Base-by-base conservation (phyloP, 768 basidiomycete genomes). In the Myochromella boudieri region DNA sequence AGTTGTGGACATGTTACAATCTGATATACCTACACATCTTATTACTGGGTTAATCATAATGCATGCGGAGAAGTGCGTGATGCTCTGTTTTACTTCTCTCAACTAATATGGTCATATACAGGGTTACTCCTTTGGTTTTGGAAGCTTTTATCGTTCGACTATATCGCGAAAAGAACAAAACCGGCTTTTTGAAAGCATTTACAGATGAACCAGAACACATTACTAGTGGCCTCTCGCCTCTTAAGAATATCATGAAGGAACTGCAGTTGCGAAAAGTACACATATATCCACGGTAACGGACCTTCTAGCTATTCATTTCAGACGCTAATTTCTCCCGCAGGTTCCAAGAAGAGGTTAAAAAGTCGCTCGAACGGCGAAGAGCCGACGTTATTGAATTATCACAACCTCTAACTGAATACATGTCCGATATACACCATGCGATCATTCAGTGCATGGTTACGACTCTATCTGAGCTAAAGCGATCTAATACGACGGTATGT, bases 151-250 rank as follows among this genome's bases (percentile, higher is more conserved):
- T 97, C 28, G 86, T 94, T 39, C 82, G 95, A 2, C 70, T 97
- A 2, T 97, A 87, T 61, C 81, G 95, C 32, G 86, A 97, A 65
- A 83, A 86, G 69, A 99, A 97, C 69, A 81, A 77, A 62, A 75
- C 73, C 2, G 95, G 95, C 1, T 99, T 98, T 65, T 71, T 97
- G 54, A 98, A 99, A 65, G 97, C 93, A 0, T 97, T 99, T 61
- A 91, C 93, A 2, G 97, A 98, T 64, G 89, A 97, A 58, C 94
- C 95, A 3, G 97, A 98, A 63, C 82, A 87, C 52, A 97, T 99
- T 51, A 94, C 88, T 0, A 91, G 83, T 52, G 95, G 95, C 1
- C 67, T 98, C 63, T 92, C 91, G 1, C 97, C 97, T 1, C 71
- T 99, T 17, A 88, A 85, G 58, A 93, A 86, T 43, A 87, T 95